Conservation (phyloP, 257 asterid genomes). For the Verbena officinalis region DNA sequence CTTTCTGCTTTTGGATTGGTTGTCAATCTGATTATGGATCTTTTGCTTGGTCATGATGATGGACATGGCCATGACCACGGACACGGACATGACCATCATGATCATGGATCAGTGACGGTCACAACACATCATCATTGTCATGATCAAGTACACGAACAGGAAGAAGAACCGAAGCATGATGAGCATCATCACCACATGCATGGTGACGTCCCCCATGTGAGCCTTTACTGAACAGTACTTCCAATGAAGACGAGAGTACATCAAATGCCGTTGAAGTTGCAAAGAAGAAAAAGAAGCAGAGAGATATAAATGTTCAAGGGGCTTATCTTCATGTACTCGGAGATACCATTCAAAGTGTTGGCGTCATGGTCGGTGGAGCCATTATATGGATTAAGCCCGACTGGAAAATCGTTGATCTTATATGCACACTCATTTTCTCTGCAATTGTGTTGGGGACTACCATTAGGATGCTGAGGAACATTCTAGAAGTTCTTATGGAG, state of each 20-base stretch:
- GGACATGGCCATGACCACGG: constrained; percentile 55
- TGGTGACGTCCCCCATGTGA: constrained; percentile 37
- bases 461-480: constrained; percentile 68
- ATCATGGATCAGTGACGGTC: constrained; percentile 48
- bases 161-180: constrained; percentile 15
- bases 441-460: constrained; percentile 71
- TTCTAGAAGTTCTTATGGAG: constrained; percentile 93
- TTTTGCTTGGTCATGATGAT: constrained; percentile 83
- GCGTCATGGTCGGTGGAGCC: constrained; percentile 96
- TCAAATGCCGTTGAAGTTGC: constrained; percentile 24
- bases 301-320: constrained; percentile 86
- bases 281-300: constrained; percentile 39
- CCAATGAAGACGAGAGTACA: constrained; percentile 34
- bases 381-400: constrained; percentile 86
- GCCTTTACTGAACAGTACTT: constrained; percentile 52
- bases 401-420: constrained; percentile 84
- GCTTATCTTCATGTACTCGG: constrained; percentile 94
- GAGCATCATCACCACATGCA: constrained; percentile 43
- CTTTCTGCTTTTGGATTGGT: constrained; percentile 83
- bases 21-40: constrained; percentile 79
- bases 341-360: constrained; percentile 88
- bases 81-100: constrained; percentile 51
- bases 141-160: no score
- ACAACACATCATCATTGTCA: constrained; percentile 45
- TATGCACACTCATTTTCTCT: constrained; percentile 81